These are phyloP conservation scores for Alternaria infectoria DNA, from an alignment of 2,329 filamentous ascomycete genomes.

Conservation along the genomic window DNA sequence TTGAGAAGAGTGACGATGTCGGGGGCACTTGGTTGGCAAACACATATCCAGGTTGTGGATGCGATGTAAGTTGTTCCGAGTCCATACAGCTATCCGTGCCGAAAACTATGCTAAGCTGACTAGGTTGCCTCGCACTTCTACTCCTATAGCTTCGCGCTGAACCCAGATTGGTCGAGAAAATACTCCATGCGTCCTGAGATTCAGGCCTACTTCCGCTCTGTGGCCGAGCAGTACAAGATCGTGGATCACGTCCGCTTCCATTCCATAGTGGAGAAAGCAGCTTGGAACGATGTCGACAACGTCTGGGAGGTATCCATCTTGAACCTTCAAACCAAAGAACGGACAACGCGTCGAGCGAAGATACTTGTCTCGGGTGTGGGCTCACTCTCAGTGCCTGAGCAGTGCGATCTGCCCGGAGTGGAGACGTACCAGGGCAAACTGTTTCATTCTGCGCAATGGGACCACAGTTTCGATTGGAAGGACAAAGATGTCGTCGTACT, in stretches of 20 bases:
- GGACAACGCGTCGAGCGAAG: slow-evolving; percentile 29
- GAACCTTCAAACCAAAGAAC: slow-evolving; percentile 29
- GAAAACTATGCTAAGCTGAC: not conserved
- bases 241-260: slow-evolving; percentile 54
- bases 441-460: slow-evolving; percentile 46
- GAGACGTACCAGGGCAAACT: slow-evolving; percentile 51
- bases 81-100: not conserved
- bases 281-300: slow-evolving; percentile 53
- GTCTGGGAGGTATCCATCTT: slow-evolving; percentile 46
- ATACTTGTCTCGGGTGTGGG: slow-evolving; percentile 37
- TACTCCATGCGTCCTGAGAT: slow-evolving; percentile 64
- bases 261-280: slow-evolving; percentile 51
- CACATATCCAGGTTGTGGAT: slow-evolving; percentile 44
- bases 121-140: slow-evolving; percentile 61
- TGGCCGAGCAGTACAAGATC: slow-evolving; percentile 40
- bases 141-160: slow-evolving; percentile 66
- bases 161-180: slow-evolving; percentile 65
- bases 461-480: slow-evolving; percentile 59
- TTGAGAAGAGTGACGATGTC: slow-evolving; percentile 52
- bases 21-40: slow-evolving; percentile 45
- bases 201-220: slow-evolving; percentile 57
- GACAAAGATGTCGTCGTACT: slow-evolving; percentile 41
- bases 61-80: slow-evolving; percentile 30
- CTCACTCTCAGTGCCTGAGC: slow-evolving; percentile 38
- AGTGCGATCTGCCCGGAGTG: slow-evolving; percentile 53